These are phyloP conservation scores for Didymellaceae sp. DNA, from an alignment of 2,329 filamentous ascomycete species.

Conservation along the genomic window DNA sequence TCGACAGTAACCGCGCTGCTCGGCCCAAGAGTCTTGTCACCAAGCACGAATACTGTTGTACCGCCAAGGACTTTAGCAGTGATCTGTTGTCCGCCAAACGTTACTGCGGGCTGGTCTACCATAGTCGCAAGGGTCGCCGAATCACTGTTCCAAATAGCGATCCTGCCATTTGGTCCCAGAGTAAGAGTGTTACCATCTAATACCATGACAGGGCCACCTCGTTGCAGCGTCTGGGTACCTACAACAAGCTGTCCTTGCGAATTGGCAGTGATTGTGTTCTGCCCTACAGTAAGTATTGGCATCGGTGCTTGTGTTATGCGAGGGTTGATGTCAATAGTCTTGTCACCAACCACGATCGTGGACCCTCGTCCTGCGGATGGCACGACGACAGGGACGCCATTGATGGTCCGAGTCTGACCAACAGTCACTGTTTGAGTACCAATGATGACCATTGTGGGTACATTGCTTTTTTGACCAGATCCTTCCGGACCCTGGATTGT, in stretches of 20 bases:
- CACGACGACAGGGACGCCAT: slow-evolving; percentile 39
- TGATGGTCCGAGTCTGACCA: slow-evolving; percentile 41
- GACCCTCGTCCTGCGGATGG: slow-evolving; percentile 32
- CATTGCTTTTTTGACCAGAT: slow-evolving; percentile 17
- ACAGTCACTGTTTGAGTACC: slow-evolving; percentile 37
- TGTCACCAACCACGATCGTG: slow-evolving; percentile 38
- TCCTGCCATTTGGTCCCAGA: slow-evolving; percentile 44
- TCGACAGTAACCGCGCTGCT: slow-evolving; percentile 31
- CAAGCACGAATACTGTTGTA: slow-evolving; percentile 32
- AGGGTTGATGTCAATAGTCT: slow-evolving; percentile 30
- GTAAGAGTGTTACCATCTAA: slow-evolving; percentile 47
- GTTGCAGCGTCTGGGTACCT: slow-evolving; percentile 41
- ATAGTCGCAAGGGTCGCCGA: slow-evolving; percentile 36
- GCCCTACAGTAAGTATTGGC: slow-evolving; percentile 36
- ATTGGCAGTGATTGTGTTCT: slow-evolving; percentile 39
- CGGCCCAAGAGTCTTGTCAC: slow-evolving; percentile 25
- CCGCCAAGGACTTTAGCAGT: slow-evolving; percentile 34
- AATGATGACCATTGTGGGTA: slow-evolving; percentile 29
- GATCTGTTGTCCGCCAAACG: slow-evolving; percentile 27
- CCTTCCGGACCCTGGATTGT: slow-evolving; percentile 21
- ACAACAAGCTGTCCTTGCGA: slow-evolving; percentile 42
- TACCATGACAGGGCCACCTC: slow-evolving; percentile 45
- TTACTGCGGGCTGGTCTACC: slow-evolving; percentile 26
- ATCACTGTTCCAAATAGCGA: slow-evolving; percentile 47
- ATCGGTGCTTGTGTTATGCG: slow-evolving; percentile 21